A percentile compares a stretch with the other conserved stretches of the same genome.
phyloP scores from a whole-genome alignment of 192 early-diverging fungal species.

The Backusella tarrabulga region DNA sequence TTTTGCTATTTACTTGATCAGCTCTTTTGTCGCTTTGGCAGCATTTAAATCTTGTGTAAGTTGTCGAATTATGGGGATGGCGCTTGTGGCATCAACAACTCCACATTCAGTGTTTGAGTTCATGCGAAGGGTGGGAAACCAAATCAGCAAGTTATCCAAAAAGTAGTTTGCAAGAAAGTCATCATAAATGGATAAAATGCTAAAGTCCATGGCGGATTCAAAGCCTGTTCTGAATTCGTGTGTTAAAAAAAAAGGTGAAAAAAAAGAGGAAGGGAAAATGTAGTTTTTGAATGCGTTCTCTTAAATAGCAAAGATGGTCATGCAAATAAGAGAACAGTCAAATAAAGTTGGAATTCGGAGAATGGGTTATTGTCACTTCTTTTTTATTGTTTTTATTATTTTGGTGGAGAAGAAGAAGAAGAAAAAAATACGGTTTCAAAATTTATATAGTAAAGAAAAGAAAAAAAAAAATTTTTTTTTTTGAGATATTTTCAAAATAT shows the following conservation, averaged over 20 bases:
- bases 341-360: background rate
- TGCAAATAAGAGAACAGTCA: background rate
- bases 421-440: background rate
- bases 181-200: constrained; percentile 47
- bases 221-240: background rate
- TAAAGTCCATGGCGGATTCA: constrained; percentile 40
- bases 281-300: background rate
- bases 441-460: background rate
- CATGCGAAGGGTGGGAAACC: constrained; percentile 53
- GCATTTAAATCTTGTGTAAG: constrained; percentile 26
- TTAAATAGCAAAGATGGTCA: background rate
- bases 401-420: background rate
- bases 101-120: constrained; percentile 36
- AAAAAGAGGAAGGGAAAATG: too few relatives aligned
- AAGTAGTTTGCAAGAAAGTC: constrained; percentile 51
- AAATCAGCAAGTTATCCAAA: constrained; percentile 44
- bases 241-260: background rate
- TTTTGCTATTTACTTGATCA: background rate
- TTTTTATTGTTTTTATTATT: background rate
- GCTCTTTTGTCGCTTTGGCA: constrained; percentile 14
- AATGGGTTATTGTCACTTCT: background rate
- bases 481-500: background rate
- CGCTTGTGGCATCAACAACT: constrained; percentile 17
- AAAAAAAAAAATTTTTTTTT: background rate
- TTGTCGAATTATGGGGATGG: constrained; percentile 41